Percentiles rank a stretch among this genome's conserved stretches.
These are phyloP conservation scores for Suillus sp. DNA, from an alignment of 768 basidiomycete genomes.

Conservation along the genomic window DNA sequence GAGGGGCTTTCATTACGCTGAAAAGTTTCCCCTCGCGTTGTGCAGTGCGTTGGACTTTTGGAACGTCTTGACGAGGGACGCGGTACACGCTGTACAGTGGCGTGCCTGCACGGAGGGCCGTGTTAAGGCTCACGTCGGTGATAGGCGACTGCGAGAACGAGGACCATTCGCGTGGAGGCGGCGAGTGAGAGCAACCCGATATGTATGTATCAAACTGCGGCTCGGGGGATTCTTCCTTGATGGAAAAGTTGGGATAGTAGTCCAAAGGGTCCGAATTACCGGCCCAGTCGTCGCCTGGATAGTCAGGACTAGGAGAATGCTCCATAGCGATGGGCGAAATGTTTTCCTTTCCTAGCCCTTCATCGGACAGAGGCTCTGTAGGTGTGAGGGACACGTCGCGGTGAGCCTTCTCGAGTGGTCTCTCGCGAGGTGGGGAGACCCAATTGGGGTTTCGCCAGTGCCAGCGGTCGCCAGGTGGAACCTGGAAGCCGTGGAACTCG, in stretches of 20 bases:
- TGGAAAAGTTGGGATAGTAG: constrained; percentile 6
- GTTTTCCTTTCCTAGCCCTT: constrained; percentile 10
- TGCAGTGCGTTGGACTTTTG: constrained; percentile 28
- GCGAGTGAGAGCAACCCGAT: constrained; percentile 22
- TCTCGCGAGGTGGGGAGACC: constrained; percentile 34
- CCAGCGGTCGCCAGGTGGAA: constrained; percentile 34
- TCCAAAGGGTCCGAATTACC: not conserved
- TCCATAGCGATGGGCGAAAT: not conserved
- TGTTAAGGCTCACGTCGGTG: constrained; percentile 28
- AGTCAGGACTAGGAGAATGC: constrained; percentile 12
- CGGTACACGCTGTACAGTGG: constrained; percentile 38
- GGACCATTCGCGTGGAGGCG: constrained; percentile 29
- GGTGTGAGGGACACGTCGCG: constrained; percentile 28
- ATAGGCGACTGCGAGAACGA: constrained; percentile 28
- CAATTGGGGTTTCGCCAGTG: constrained; percentile 39
- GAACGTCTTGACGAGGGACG: constrained; percentile 31
- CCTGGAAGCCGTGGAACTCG: constrained; percentile 25
- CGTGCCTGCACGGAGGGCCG: constrained; percentile 32
- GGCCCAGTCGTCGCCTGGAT: constrained; percentile 14
- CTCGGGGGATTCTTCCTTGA: constrained; percentile 16
- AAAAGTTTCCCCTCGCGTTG: constrained; percentile 35
- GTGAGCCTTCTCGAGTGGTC: not conserved
- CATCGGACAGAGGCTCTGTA: constrained; percentile 33
- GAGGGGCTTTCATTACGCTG: constrained; percentile 30
- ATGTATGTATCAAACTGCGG: constrained; percentile 16